Base-by-base conservation (phyloP, 805 yeast species). In the Grigorovia jiainica region DNA sequence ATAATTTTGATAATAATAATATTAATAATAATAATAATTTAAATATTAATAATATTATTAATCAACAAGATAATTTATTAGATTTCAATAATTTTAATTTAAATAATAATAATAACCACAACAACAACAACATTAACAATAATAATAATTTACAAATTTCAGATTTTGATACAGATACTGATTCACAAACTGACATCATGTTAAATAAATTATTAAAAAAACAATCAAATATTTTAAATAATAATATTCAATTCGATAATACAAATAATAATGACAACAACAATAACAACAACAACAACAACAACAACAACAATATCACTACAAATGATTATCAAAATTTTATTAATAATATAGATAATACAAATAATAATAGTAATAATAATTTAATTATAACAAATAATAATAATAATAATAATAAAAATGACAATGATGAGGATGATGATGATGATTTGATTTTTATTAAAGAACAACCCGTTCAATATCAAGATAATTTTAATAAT, bases 401-500 rank as follows among this genome's bases (percentile, higher is more conserved):
- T 9, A 25, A 34, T 10, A 19, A 16, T 7, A 19, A 27, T 16
- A 30, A 29, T 29, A 21, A 36, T n/a, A 38, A 30, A 5, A 30
- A 38, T 8, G 43, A 42, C 10, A 39, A 16, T 8, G 48, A 43
- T 9, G 47, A 47, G 5, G 47, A 49, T 4, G 51, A 48, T 11
- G 59, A 54, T 30, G 61, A 55, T 40, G 63, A 55, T 38, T 45
- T 55, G n/a, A 54, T 58, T 23, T 57, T 57, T 29, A 47, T 55
- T 35, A 52, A 55, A 38, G 58, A 58, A 43, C 60, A 57, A 45
- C 60, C 55, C 16, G 41, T 49, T 10, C 18, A 34, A 11, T 23
- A n/a, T n/a, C 38, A 15, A 18, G 11, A 29, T 7, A n/a, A 38
- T 4, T 7, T 15, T 8, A 16, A 13, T 15, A 27, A n/a, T 21